phyloP scores from a whole-genome alignment of 331 rosid genomes.

The Quercus lobata region DNA sequence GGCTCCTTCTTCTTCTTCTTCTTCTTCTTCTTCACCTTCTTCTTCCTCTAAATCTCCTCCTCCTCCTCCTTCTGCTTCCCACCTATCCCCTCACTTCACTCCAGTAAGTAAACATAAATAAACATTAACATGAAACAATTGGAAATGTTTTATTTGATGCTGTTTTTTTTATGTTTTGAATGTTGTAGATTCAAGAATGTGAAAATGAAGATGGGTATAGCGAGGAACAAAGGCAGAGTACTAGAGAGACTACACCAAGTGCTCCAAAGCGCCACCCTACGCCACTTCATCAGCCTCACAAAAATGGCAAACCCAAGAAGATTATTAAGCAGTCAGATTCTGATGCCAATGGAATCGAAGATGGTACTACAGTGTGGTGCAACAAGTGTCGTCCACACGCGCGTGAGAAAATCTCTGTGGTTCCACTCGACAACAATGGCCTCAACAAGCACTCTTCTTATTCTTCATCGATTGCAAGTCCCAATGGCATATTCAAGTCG shows the following conservation, averaged over 20 bases:
- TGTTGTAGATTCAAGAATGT: constrained; percentile 67
- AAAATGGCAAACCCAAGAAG: constrained; percentile 34
- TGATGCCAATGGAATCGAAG: constrained; percentile 19
- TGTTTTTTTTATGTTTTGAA: neutral
- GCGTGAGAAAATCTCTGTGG: constrained; percentile 84
- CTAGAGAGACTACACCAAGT: constrained; percentile 31
- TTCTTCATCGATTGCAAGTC: constrained; percentile 55
- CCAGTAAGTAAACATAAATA: constrained; percentile 38
- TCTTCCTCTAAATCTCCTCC: constrained; percentile 57
- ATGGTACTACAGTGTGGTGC: constrained; percentile 59
- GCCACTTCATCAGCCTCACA: constrained; percentile 37
- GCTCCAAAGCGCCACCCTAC: constrained; percentile 48
- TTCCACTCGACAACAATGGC: constrained; percentile 59
- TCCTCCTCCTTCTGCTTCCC: constrained; percentile 35
- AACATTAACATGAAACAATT: neutral
- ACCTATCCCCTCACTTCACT: constrained; percentile 49
- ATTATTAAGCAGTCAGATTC: constrained; percentile 32
- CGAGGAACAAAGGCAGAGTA: constrained; percentile 17
- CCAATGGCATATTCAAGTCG: constrained; percentile 69
- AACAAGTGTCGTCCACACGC: constrained; percentile 75
- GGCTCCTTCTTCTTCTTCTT: constrained; percentile 40
- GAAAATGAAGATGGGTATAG: constrained; percentile 41
- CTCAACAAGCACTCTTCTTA: constrained; percentile 16
- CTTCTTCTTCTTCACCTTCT: constrained; percentile 24
- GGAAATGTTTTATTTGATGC: neutral